Percentiles rank a stretch among this genome's conserved stretches.
Evolutionary conservation across 1,284 basidiomycete genomes (phyloP).

Genomic region (Cryptococcus sp.): DNA sequence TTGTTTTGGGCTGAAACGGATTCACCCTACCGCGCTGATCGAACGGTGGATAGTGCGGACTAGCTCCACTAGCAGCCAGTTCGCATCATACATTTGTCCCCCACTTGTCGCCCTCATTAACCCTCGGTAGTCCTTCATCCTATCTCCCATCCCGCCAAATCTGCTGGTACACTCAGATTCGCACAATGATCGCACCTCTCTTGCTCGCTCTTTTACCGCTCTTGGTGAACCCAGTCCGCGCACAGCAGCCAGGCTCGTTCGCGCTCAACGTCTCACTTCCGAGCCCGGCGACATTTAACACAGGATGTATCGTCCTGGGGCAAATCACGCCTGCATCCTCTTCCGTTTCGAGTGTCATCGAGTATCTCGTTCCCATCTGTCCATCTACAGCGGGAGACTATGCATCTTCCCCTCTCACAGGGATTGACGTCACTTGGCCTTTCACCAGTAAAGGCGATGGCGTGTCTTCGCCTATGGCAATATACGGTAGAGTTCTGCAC

Average conservation of each 20-base stretch:
- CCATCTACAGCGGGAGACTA: neutral
- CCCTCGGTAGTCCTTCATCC: too few species aligned
- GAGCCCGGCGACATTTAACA: neutral
- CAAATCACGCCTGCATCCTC: slow-evolving; percentile 2
- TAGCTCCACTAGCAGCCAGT: too few species aligned
- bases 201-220: neutral
- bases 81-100: too few species aligned
- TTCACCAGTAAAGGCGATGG: neutral
- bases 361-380: slow-evolving; percentile 3
- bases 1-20: too few species aligned
- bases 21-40: too few species aligned
- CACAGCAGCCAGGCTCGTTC: slow-evolving; percentile 5
- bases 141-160: too few species aligned
- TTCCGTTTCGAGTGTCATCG: neutral
- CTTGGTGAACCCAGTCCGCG: neutral
- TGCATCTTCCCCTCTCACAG: neutral
- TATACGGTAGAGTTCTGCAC: slow-evolving; percentile 1
- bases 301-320: slow-evolving; percentile 3
- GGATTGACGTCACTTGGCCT: neutral
- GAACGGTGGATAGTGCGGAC: too few species aligned
- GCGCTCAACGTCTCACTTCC: slow-evolving; percentile 1
- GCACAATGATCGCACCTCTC: neutral
- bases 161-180: too few species aligned
- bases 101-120: too few species aligned
- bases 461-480: neutral